These are phyloP conservation scores for Candida easanensis DNA, from an alignment of 805 yeast species.

Conservation along the genomic window DNA sequence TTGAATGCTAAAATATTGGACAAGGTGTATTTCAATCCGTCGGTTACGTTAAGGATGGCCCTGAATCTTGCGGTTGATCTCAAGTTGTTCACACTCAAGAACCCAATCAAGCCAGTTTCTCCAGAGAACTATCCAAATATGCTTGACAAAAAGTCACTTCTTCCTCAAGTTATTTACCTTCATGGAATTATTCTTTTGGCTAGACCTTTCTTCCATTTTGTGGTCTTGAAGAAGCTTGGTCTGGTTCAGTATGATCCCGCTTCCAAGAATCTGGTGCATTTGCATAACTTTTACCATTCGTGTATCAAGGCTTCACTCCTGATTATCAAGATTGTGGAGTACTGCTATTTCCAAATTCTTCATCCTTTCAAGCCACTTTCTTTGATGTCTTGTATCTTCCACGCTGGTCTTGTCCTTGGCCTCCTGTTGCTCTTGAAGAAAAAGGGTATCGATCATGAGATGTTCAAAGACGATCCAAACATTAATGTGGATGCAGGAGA, in stretches of 20 bases:
- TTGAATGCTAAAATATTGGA: constrained; percentile 33
- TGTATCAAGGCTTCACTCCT: constrained; percentile 36
- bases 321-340: constrained; percentile 33
- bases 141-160: constrained; percentile 22
- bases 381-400: constrained; percentile 32
- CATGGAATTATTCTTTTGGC: constrained; percentile 37
- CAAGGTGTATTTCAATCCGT: constrained; percentile 32
- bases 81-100: constrained; percentile 33
- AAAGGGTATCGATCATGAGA: constrained; percentile 20
- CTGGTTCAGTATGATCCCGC: constrained; percentile 17
- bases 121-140: constrained; percentile 26
- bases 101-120: constrained; percentile 31
- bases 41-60: constrained; percentile 31
- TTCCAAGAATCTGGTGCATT: constrained; percentile 17
- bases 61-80: constrained; percentile 35
- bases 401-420: constrained; percentile 37
- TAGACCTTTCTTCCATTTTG: constrained; percentile 40
- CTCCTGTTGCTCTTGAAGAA: constrained; percentile 26
- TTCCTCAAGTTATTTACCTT: constrained; percentile 37
- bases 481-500: constrained; percentile 14
- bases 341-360: constrained; percentile 25
- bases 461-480: constrained; percentile 16
- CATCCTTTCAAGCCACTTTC: constrained; percentile 39
- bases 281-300: constrained; percentile 32
- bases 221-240: constrained; percentile 24